Evolutionary conservation across 75 land plant species (phyloP), one percentile per base, ranked within the genome.

Genomic region (Azolla pinnata): DNA sequence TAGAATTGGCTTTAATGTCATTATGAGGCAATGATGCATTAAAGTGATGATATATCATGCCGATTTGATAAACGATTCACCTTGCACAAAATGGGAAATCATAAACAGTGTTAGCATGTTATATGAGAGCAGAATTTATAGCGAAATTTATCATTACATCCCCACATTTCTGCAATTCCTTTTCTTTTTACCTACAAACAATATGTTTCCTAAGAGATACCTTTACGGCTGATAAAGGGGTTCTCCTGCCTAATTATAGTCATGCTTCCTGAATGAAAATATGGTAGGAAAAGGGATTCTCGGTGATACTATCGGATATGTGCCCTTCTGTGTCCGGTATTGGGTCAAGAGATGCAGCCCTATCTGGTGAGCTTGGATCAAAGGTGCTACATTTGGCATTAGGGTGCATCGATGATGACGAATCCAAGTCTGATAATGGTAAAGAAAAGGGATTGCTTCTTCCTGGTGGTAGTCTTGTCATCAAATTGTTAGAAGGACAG

Each of bases 291-390:
- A 79, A 62, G 35, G 95, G 95, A 5, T 91, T 82, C 49, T 84
- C 88, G 24, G 89, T 91, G 5, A 69, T 91, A 61, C 67, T 91
- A 24, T 91, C 97, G 28, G 97, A 91, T 50, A 88, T 91, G 97
- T 91, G 97, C 62, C 97, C 95, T 27, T 25, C 66, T 10, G 84
- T 91, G 21, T 84, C 97, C 19, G 97, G 97, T 55, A 84, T 88
- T 44, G 46, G 76, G 27, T 78, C 73, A 19, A 88, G 60, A 64
- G 97, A 91, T 74, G 74, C 88, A 47, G 80, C 86, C 54, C 63
- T 91, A 18, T 91, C 97, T n/a, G 47, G 62, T 33, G 95, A 91
- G 61, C 53, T 91, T 30, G 97, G 95, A 14, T 65, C 67, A 67
- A 72, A 73, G 50, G 95, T 95, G 49, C 71, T 91, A 57, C 60